Percentiles rank a stretch among this genome's conserved stretches.
Conservation (phyloP, 495 filamentous ascomycete species). For the Talaromyces proteolyticus region DNA sequence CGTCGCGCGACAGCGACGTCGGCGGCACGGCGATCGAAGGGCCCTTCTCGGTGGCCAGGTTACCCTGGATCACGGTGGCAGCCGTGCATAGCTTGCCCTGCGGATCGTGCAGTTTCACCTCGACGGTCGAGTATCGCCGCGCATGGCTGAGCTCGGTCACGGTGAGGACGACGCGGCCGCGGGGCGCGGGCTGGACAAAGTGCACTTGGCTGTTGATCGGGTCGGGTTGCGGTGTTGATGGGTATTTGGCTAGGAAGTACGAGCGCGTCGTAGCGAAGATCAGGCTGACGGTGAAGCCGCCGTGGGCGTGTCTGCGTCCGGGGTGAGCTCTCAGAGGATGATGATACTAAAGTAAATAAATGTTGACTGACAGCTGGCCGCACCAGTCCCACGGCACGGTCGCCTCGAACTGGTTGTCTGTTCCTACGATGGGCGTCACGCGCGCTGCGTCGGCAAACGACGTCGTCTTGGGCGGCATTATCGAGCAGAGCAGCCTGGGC, state of each 20-base stretch:
- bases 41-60: conserved; percentile 1
- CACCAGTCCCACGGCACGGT: conserved; percentile 4
- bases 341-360: no score
- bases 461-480: neutral
- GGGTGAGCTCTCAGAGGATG: no score
- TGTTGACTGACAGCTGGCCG: neutral
- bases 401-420: conserved; percentile 2
- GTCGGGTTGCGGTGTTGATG: conserved; percentile 1
- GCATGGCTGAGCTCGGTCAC: conserved; percentile 2
- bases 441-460: conserved; percentile 2
- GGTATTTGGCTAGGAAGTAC: conserved; percentile 4
- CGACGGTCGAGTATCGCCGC: conserved; percentile 1
- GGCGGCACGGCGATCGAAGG: neutral
- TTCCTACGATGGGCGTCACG: neutral
- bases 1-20: neutral
- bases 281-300: conserved; percentile 2
- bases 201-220: conserved; percentile 2
- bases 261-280: conserved; percentile 1
- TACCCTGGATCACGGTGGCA: conserved; percentile 1
- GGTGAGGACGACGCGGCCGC: conserved; percentile 1
- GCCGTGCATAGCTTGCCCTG: neutral
- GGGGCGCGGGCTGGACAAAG: conserved; percentile 1
- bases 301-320: conserved; percentile 6
- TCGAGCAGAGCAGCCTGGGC: no score
- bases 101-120: neutral